Conservation (phyloP, 345 rosid genomes). For the Raphanus sativus region DNA sequence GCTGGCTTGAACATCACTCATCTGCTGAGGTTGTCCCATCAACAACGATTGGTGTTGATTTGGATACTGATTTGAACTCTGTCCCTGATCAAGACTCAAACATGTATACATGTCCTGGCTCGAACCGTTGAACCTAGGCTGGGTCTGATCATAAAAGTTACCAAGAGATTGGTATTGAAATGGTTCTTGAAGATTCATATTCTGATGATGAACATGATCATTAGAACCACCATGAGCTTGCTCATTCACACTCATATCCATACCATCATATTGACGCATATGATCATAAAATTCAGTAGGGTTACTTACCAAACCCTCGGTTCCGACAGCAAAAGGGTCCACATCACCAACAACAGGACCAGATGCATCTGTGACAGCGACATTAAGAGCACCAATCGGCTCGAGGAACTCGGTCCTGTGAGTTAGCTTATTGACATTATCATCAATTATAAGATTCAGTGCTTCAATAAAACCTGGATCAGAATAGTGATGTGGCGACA, state of each 20-base stretch:
- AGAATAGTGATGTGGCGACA: not conserved
- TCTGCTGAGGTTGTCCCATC: not conserved
- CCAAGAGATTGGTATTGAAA: not conserved
- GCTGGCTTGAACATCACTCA: not conserved
- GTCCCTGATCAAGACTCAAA: not conserved
- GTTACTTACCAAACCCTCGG: not conserved
- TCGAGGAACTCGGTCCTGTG: not conserved
- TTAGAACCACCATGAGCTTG: not conserved
- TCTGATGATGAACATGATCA: not conserved
- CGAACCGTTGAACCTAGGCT: not conserved
- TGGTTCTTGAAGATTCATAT: not conserved
- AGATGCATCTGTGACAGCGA: not conserved
- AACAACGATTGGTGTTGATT: not conserved
- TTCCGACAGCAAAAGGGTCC: not conserved
- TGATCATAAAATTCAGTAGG: not conserved
- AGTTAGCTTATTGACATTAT: not conserved
- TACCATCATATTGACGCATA: not conserved
- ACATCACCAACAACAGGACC: not conserved
- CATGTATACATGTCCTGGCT: not conserved
- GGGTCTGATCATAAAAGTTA: not conserved
- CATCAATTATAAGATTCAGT: not conserved
- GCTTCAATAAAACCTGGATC: not conserved
- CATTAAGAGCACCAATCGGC: not conserved
- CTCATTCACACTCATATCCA: not conserved
- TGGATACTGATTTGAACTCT: not conserved